Evolutionary conservation across 805 yeast genomes (phyloP).

Genomic region (Candida yuanshanica): DNA sequence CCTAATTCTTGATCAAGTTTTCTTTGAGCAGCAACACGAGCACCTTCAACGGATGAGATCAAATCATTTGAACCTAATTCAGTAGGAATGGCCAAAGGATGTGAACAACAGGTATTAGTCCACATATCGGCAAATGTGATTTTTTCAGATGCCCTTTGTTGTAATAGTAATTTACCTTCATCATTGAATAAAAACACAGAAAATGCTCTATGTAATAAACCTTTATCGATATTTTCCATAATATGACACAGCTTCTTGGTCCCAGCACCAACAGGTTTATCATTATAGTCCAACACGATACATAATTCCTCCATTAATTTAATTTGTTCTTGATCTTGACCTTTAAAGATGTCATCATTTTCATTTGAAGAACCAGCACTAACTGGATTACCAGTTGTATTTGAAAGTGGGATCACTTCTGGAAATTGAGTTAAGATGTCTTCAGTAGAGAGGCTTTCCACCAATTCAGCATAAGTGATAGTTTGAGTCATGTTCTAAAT

Average conservation of each 20-base stretch:
- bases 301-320: slow-evolving; percentile 94
- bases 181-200: slow-evolving; percentile 89
- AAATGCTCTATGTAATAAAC: slow-evolving; percentile 91
- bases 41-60: slow-evolving; percentile 65
- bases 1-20: slow-evolving; percentile 93
- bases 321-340: slow-evolving; percentile 93
- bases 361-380: slow-evolving; percentile 28
- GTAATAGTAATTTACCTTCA: slow-evolving; percentile 71
- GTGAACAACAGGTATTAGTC: slow-evolving; percentile 99
- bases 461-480: slow-evolving; percentile 42
- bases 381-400: slow-evolving; percentile 52
- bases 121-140: slow-evolving; percentile 96
- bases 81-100: slow-evolving; percentile 78
- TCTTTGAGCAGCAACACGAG: slow-evolving; percentile 82
- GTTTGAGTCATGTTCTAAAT: neutral
- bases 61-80: slow-evolving; percentile 67
- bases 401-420: slow-evolving; percentile 58
- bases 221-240: slow-evolving; percentile 80
- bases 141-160: slow-evolving; percentile 94
- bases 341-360: slow-evolving; percentile 53
- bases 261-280: slow-evolving; percentile 85
- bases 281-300: slow-evolving; percentile 85
- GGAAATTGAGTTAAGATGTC: slow-evolving; percentile 56
- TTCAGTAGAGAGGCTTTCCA: slow-evolving; percentile 41
- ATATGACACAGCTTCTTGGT: slow-evolving; percentile 87